Evolutionary conservation across 2,329 filamentous ascomycete genomes (phyloP).

Genomic region (Paramyrothecium sp.): DNA sequence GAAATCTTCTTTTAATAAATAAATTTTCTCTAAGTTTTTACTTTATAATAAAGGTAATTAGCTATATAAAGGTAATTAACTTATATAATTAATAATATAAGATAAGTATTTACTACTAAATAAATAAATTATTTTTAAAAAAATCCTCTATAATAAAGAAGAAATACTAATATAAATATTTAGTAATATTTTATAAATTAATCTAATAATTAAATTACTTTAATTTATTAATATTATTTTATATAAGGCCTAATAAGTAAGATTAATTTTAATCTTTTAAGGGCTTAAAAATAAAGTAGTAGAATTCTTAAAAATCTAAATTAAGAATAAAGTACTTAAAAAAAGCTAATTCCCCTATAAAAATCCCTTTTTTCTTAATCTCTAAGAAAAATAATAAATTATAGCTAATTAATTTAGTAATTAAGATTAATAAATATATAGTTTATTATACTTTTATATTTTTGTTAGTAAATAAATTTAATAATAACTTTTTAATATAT

Average conservation of each 20-base stretch:
- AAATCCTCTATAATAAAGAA: background rate
- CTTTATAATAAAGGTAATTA: background rate
- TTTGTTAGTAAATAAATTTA: too few species aligned
- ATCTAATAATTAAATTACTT: background rate
- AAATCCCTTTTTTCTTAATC: too few species aligned
- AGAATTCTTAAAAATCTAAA: background rate
- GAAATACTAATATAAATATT: background rate
- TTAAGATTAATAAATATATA: too few species aligned
- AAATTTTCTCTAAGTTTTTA: background rate
- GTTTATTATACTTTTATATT: too few species aligned
- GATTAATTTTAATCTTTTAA: slow-evolving; percentile 5
- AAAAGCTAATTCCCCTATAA: too few species aligned
- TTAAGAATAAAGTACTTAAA: too few species aligned
- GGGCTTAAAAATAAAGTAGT: slow-evolving; percentile 3
- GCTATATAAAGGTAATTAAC: background rate
- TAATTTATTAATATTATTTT: slow-evolving; percentile 1
- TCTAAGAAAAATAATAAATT: too few species aligned
- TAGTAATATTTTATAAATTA: background rate
- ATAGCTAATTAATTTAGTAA: too few species aligned
- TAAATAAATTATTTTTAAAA: background rate
- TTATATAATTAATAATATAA: background rate
- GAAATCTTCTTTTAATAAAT: background rate
- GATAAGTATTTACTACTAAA: background rate
- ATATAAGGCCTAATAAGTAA: slow-evolving; percentile 9
- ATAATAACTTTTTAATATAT: too few species aligned